A percentile compares a stretch with the other conserved stretches of the same genome.
Evolutionary conservation across 306 rosid species (phyloP).

Genomic region (Pyrus betulifolia): DNA sequence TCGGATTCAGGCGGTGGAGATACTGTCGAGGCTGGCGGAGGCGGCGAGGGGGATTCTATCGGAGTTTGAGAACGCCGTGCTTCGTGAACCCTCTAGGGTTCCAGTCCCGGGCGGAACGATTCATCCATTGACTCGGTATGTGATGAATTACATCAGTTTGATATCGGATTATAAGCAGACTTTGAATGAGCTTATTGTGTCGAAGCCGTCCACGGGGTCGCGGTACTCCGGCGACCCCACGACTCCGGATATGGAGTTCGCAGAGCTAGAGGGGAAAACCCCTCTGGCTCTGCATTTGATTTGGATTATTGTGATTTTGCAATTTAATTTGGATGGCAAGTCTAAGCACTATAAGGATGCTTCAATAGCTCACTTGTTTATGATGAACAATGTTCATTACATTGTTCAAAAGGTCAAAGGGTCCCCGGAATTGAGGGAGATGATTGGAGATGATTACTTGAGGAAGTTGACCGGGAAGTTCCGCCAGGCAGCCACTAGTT

Average conservation of each 20-base stretch:
- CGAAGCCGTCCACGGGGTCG: conserved; percentile 81
- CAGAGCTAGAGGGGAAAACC: conserved; percentile 67
- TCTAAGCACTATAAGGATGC: conserved; percentile 81
- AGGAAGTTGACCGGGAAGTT: conserved; percentile 72
- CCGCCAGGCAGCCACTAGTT: conserved; percentile 83
- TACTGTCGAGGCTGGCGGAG: conserved; percentile 80
- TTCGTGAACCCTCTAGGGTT: conserved; percentile 77
- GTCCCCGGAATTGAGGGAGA: conserved; percentile 78
- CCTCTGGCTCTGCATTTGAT: conserved; percentile 89
- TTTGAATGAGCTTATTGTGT: conserved; percentile 77
- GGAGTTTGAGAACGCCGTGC: conserved; percentile 91
- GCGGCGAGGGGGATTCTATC: conserved; percentile 91
- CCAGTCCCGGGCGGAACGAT: conserved; percentile 96
- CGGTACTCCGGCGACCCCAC: conserved; percentile 72
- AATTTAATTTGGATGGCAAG: conserved; percentile 86
- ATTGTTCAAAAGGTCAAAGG: conserved; percentile 91
- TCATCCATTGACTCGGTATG: conserved; percentile 96
- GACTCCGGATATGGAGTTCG: conserved; percentile 85
- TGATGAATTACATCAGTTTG: conserved; percentile 89
- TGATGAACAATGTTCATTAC: conserved; percentile 98
- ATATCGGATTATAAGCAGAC: conserved; percentile 85
- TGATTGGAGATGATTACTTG: conserved; percentile 87
- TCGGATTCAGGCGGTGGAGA: conserved; percentile 87
- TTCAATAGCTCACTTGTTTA: conserved; percentile 65
- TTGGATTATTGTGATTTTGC: conserved; percentile 92